Evolutionary conservation across 2,329 filamentous ascomycete species (phyloP).

Genomic region (Scytalidium lignicola): DNA sequence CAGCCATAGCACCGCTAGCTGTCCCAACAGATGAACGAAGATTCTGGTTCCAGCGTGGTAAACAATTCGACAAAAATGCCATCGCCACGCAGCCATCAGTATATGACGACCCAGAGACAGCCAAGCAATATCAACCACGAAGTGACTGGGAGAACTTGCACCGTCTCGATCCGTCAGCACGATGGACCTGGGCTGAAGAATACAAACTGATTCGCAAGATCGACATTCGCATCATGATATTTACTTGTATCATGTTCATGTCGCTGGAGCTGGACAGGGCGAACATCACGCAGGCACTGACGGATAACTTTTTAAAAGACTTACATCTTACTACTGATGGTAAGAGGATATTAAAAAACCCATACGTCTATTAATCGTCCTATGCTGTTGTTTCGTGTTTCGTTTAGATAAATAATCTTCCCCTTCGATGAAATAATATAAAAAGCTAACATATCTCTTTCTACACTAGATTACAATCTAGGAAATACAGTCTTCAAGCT

Average conservation of each 20-base stretch:
- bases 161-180: conserved; percentile 27
- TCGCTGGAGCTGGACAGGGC: conserved; percentile 53
- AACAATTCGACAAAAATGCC: not conserved
- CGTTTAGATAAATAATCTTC: too few species aligned
- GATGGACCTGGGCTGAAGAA: conserved; percentile 32
- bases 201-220: conserved; percentile 11
- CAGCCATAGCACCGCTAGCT: not conserved
- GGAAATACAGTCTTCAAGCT: conserved; percentile 34
- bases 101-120: conserved; percentile 4
- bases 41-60: conserved; percentile 3
- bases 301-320: conserved; percentile 54
- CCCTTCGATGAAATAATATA: too few species aligned
- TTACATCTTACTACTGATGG: conserved; percentile 37
- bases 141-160: conserved; percentile 29
- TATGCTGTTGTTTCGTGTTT: too few species aligned
- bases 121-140: conserved; percentile 16
- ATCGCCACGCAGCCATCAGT: conserved; percentile 3
- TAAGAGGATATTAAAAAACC: too few species aligned
- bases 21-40: not conserved
- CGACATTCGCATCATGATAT: conserved; percentile 24
- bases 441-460: not conserved
- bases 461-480: conserved; percentile 35
- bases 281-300: conserved; percentile 52
- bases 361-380: too few species aligned
- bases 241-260: conserved; percentile 49